Conservation (phyloP, 2,329 filamentous ascomycete species). For the Penicillium sp. region DNA sequence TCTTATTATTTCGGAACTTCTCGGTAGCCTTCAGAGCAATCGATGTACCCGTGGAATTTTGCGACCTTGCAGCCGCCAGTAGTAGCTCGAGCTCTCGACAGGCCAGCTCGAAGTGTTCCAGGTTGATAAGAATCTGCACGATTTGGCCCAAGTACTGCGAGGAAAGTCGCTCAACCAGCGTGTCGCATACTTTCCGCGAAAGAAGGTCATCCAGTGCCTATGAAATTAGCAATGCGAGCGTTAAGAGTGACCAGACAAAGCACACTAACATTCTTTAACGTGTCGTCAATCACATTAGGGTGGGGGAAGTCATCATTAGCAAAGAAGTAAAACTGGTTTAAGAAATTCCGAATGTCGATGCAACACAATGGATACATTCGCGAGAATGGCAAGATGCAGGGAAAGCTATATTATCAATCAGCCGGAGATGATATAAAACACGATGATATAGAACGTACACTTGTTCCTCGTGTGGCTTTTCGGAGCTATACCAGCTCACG, state of each 20-base stretch:
- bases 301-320: conserved; percentile 94
- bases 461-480: conserved; percentile 69
- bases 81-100: conserved; percentile 85
- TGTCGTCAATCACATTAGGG: conserved; percentile 83
- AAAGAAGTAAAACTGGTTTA: conserved; percentile 98
- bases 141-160: conserved; percentile 97
- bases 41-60: conserved; percentile 70
- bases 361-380: conserved; percentile 99
- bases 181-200: conserved; percentile 84
- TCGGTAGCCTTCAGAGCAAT: conserved; percentile 78
- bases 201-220: conserved; percentile 92
- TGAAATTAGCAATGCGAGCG: conserved; percentile 10
- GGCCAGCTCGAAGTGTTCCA: conserved; percentile 93
- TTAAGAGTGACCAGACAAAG: background rate
- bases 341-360: conserved; percentile 94
- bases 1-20: conserved; percentile 83
- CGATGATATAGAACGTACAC: conserved; percentile 50
- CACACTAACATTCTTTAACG: conserved; percentile 64
- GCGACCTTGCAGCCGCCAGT: conserved; percentile 77
- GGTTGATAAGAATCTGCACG: conserved; percentile 94
- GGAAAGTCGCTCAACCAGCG: conserved; percentile 77
- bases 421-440: background rate
- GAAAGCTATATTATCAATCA: conserved; percentile 57
- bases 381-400: conserved; percentile 92
- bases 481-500: conserved; percentile 91